Evolutionary conservation across 202 grass and related monocot species (phyloP), one percentile per base, ranked within the genome.

Genomic region (Carex arenaria): DNA sequence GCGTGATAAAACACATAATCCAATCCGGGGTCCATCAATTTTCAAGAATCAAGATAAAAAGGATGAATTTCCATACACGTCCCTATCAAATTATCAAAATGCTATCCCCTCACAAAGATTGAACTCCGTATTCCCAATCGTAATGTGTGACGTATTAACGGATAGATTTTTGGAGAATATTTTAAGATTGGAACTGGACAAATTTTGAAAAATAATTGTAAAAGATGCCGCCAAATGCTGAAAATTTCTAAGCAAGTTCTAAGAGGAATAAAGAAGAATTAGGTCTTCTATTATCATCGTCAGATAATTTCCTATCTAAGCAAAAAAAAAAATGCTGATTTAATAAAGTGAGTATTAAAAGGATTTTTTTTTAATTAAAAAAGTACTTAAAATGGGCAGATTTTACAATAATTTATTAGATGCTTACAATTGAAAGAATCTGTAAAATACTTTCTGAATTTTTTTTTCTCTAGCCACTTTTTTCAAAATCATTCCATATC

Each of bases 81-180:
- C 79, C 79, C n/a, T 53, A 7, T 32, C 79, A 67, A 67, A 28
- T 18, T 13, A 63, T 31, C 9, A 65, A 82, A 82, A 12, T 82
- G 60, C 13, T 32, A 42, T 13, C 0, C 57, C 78, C 45, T 40
- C 38, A 40, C 18, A 12, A 11, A 49, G 45, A 49, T 49, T 49
- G 45, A 49, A 45, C 0, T 34, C 32, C 32, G 32, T 34, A 34
- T 34, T 34, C 2, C 32, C 32, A 34, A 3, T 43, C 40, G 40
- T 43, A 43, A 43, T 43, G 5, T 42, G 7, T 47, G 43, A 47
- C 43, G 7, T 47, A 47, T 47, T 8, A 47, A 47, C 8, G 9
- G 9, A 47, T 47, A 47, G 2, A 47, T 47, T 47, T 47, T 10
- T 47, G 2, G 43, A 47, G 10, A 10, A 10, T 47, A 10, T 47